A percentile compares a stretch with the other conserved stretches of the same genome.
Evolutionary conservation across 345 rosid species (phyloP).

Genomic region (Pistacia atlantica): DNA sequence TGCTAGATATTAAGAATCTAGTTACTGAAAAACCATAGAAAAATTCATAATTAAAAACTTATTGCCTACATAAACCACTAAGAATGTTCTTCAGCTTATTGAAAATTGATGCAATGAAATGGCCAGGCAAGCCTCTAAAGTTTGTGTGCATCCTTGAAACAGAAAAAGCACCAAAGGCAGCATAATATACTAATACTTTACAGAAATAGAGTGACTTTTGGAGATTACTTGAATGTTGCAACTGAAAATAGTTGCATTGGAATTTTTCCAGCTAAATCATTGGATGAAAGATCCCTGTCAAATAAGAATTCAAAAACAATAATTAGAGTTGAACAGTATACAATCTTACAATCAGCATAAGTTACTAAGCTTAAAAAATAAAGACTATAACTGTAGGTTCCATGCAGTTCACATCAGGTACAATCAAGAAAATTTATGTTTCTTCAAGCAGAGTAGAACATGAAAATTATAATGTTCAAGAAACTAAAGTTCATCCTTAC

Average conservation of each 20-base stretch:
- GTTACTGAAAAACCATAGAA: background rate
- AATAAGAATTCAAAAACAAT: slow-evolving; percentile 8
- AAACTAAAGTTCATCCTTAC: slow-evolving; percentile 41
- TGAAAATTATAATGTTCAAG: background rate
- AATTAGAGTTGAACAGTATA: background rate
- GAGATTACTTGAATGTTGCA: slow-evolving; percentile 69
- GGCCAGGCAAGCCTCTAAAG: background rate
- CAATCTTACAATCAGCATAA: background rate
- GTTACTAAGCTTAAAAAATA: background rate
- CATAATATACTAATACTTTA: background rate
- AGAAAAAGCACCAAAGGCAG: background rate
- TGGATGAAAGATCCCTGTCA: slow-evolving; percentile 81
- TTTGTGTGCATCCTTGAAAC: background rate
- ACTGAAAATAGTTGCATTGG: slow-evolving; percentile 60
- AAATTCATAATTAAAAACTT: background rate
- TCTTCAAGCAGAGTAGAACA: background rate
- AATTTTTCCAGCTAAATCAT: slow-evolving; percentile 64
- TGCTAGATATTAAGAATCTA: background rate
- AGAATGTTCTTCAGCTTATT: background rate
- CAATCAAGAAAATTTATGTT: background rate
- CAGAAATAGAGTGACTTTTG: background rate
- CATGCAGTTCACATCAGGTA: slow-evolving; percentile 15
- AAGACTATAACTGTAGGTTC: background rate
- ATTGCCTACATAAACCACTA: background rate
- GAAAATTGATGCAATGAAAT: background rate